Percentiles rank a stretch among this genome's conserved stretches.
These are phyloP conservation scores for Smithsoniella earleae DNA, from an alignment of 163 green algal genomes.

Conservation along the genomic window DNA sequence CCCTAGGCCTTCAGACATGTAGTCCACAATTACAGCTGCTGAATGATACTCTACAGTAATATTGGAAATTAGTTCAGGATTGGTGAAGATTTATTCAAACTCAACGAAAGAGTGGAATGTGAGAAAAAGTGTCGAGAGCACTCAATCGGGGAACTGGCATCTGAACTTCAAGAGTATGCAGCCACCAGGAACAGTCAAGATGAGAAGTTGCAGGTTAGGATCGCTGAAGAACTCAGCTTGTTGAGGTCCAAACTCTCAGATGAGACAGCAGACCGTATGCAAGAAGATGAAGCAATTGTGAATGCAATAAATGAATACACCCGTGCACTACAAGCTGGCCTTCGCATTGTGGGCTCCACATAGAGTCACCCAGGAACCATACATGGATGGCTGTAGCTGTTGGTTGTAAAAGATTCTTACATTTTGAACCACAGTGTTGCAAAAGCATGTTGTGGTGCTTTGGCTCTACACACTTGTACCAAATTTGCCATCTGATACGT, in stretches of 20 bases:
- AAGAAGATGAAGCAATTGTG: conserved; percentile 25
- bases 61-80: not conserved
- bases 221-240: conserved; percentile 1
- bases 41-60: too few relatives aligned
- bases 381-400: too few relatives aligned
- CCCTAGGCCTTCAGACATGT: too few relatives aligned
- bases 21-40: too few relatives aligned
- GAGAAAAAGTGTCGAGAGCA: conserved; percentile 22
- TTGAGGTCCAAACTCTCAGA: not conserved
- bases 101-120: conserved; percentile 17
- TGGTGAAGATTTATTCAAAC: conserved; percentile 18
- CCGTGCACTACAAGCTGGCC: not conserved
- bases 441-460: too few relatives aligned
- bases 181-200: not conserved
- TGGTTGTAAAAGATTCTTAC: too few relatives aligned
- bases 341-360: conserved; percentile 27
- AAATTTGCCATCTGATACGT: too few relatives aligned
- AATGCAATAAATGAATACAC: conserved; percentile 29
- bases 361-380: too few relatives aligned
- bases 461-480: too few relatives aligned
- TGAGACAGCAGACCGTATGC: conserved; percentile 26
- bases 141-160: not conserved
- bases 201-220: not conserved
- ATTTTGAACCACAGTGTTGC: too few relatives aligned
- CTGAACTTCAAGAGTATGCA: conserved; percentile 17